Percentiles rank a stretch among this genome's conserved stretches.
Conservation (phyloP, 2,329 filamentous ascomycete genomes). For the Tolypocladium amazonense region DNA sequence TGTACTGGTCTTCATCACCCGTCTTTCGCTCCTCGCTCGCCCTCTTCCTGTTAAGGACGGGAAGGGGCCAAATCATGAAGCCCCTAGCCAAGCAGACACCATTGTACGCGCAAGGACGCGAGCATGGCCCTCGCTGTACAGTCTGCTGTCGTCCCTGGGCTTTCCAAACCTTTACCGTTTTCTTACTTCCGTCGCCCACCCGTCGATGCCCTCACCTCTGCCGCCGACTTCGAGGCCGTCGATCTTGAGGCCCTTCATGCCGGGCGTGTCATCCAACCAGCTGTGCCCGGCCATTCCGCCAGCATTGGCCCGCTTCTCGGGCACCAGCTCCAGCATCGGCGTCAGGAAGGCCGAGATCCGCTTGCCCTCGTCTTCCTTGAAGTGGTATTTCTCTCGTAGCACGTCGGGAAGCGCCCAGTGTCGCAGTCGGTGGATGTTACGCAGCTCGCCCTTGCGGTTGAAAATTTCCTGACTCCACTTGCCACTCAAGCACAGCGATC, state of each 20-base stretch:
- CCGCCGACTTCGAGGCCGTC: conserved; percentile 67
- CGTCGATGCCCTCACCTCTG: conserved; percentile 84
- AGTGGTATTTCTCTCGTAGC: conserved; percentile 93
- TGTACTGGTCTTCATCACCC: background rate
- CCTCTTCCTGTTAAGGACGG: background rate
- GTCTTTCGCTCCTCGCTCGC: background rate
- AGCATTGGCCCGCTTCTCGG: conserved; percentile 84
- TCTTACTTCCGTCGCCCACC: conserved; percentile 85
- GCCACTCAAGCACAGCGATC: conserved; percentile 79
- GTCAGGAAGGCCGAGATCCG: conserved; percentile 71
- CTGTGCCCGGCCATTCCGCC: conserved; percentile 84
- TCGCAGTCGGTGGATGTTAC: conserved; percentile 91
- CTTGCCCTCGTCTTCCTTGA: conserved; percentile 69
- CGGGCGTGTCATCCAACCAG: conserved; percentile 76
- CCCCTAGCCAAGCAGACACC: background rate
- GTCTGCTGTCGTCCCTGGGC: conserved; percentile 2
- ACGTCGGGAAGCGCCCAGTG: conserved; percentile 95
- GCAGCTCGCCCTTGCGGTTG: conserved; percentile 91
- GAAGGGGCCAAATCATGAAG: background rate
- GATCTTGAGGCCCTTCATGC: conserved; percentile 74
- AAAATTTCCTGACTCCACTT: conserved; percentile 99
- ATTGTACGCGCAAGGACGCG: background rate
- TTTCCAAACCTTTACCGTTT: conserved; percentile 45
- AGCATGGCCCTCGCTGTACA: background rate
- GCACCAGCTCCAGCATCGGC: conserved; percentile 84